Conservation (phyloP, 2,329 filamentous ascomycete genomes). For the Microsporum audouinii region DNA sequence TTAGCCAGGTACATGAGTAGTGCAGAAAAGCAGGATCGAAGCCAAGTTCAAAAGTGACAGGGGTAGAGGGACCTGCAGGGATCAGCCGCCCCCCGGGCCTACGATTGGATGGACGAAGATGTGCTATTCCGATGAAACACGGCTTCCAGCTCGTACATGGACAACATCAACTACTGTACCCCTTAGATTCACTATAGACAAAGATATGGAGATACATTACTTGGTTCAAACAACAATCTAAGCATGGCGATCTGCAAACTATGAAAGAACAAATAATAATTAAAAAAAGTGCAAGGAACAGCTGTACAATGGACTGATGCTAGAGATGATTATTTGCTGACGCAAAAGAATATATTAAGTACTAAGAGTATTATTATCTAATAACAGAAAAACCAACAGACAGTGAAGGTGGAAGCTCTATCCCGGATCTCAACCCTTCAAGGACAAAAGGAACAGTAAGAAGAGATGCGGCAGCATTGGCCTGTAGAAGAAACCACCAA, state of each 20-base stretch:
- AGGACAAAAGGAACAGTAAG: not conserved
- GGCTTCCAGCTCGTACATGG: too few relatives aligned
- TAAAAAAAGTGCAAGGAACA: not conserved
- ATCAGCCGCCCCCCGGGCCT: too few relatives aligned
- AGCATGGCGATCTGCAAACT: too few relatives aligned
- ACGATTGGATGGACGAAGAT: too few relatives aligned
- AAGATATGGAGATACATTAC: too few relatives aligned
- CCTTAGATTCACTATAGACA: too few relatives aligned
- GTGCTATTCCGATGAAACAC: too few relatives aligned
- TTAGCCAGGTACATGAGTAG: not conserved
- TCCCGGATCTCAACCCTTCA: slow-evolving; percentile 3
- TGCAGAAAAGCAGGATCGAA: not conserved
- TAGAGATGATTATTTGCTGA: not conserved
- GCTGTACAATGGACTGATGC: not conserved
- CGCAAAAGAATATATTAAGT: slow-evolving; percentile 4
- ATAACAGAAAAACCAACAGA: slow-evolving; percentile 1
- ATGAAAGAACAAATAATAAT: not conserved
- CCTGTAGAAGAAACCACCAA: not conserved
- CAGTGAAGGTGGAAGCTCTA: slow-evolving; percentile 4
- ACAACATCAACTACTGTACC: too few relatives aligned
- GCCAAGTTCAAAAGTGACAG: not conserved
- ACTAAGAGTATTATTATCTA: slow-evolving; percentile 6
- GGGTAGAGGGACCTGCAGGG: not conserved
- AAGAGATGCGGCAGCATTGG: not conserved
- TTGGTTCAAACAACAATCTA: too few relatives aligned